A percentile compares a stretch with the other conserved stretches of the same genome.
Conservation (phyloP, 2,329 filamentous ascomycete genomes). For the Aspergillus calidoustus region DNA sequence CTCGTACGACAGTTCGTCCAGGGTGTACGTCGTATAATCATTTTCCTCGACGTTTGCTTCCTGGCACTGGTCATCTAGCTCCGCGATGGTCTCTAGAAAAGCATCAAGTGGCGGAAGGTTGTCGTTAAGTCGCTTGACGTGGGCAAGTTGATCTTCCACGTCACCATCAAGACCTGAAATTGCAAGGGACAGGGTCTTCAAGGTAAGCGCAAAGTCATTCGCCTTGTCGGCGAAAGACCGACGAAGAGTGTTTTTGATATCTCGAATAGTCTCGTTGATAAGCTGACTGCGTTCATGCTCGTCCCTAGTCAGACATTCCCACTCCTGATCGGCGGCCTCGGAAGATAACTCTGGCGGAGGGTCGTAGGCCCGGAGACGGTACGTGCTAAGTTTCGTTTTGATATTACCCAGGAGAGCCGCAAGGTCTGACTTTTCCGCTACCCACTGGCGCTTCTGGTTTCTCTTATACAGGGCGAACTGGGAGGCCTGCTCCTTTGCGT, state of each 20-base stretch:
- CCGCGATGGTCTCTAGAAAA: constrained; percentile 85
- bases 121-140: constrained; percentile 82
- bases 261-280: constrained; percentile 97
- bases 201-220: constrained; percentile 93
- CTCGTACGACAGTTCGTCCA: constrained; percentile 95
- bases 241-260: constrained; percentile 95
- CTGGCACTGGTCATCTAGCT: constrained; percentile 83
- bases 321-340: constrained; percentile 80
- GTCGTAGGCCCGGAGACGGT: constrained; percentile 86
- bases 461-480: constrained; percentile 90
- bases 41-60: constrained; percentile 99
- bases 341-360: constrained; percentile 82
- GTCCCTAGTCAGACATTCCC: constrained; percentile 76
- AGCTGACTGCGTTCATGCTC: constrained; percentile 89
- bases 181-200: constrained; percentile 92
- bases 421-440: constrained; percentile 95
- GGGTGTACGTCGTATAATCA: constrained; percentile 98
- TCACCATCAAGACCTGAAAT: constrained; percentile 98
- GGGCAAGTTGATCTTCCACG: constrained; percentile 88
- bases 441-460: constrained; percentile 90
- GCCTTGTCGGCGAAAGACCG: constrained; percentile 96
- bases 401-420: constrained; percentile 94
- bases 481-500: constrained; percentile 84
- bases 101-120: constrained; percentile 88
- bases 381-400: constrained; percentile 97